phyloP scores from a whole-genome alignment of 1,284 basidiomycete genomes.

The Cutaneotrichosporon daszewskae region DNA sequence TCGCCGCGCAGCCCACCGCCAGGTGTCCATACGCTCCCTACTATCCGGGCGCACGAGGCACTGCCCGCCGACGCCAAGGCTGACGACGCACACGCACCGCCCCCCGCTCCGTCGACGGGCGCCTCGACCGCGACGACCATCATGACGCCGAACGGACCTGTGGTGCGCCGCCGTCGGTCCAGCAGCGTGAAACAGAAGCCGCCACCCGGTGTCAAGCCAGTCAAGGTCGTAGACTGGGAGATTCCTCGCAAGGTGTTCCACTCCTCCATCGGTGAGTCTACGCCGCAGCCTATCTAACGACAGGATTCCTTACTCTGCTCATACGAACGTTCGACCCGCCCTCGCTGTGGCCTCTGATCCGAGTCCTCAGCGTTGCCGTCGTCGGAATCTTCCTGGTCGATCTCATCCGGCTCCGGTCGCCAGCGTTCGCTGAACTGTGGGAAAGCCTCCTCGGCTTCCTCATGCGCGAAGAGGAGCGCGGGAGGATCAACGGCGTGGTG shows the following conservation, averaged over 20 bases:
- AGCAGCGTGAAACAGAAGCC: conserved; percentile 37
- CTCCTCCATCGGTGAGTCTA: conserved; percentile 72
- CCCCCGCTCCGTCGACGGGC: conserved; percentile 17
- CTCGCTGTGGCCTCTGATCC: conserved; percentile 54
- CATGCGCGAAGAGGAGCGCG: conserved; percentile 90
- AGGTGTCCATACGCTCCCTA: conserved; percentile 23
- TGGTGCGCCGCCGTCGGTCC: conserved; percentile 29
- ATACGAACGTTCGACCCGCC: conserved; percentile 53
- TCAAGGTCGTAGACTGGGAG: conserved; percentile 55
- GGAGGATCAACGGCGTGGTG: conserved; percentile 77
- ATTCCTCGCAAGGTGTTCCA: conserved; percentile 87
- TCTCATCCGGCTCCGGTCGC: conserved; percentile 65
- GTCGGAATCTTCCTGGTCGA: conserved; percentile 70
- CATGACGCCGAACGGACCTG: conserved; percentile 13
- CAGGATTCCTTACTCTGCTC: conserved; percentile 78
- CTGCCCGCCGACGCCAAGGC: conserved; percentile 10
- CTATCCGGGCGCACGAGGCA: conserved; percentile 29
- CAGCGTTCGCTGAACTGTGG: conserved; percentile 66
- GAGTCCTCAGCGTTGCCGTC: conserved; percentile 62
- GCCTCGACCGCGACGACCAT: not conserved
- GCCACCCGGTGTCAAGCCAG: conserved; percentile 40
- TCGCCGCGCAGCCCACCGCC: conserved; percentile 8
- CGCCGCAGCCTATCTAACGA: not conserved
- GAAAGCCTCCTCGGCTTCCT: conserved; percentile 75
- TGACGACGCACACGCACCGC: conserved; percentile 10